phyloP scores from a whole-genome alignment of 352 stramenopile species.

The Elongisporangium undulatum region DNA sequence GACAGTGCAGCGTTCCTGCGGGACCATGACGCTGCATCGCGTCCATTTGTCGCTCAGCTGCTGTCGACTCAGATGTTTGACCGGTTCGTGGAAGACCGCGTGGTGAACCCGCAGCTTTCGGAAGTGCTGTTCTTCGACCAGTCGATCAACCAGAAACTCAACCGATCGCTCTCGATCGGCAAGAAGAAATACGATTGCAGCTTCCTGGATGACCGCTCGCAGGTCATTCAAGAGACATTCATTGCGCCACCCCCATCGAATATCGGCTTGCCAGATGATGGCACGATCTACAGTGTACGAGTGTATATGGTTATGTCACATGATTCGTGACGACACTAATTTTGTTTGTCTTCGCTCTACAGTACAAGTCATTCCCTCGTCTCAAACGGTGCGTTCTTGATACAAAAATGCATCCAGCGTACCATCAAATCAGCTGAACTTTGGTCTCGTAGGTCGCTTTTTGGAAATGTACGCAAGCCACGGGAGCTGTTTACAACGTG shows the following conservation, averaged over 20 bases:
- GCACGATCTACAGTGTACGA: conserved; percentile 69
- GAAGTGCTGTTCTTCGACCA: conserved; percentile 85
- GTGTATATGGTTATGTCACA: not conserved
- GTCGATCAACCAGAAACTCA: conserved; percentile 85
- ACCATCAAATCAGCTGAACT: not conserved
- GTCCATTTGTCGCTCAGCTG: conserved; percentile 57
- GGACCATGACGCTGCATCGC: conserved; percentile 51
- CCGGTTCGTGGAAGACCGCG: conserved; percentile 76
- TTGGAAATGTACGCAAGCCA: conserved; percentile 71
- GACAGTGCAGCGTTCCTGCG: conserved; percentile 63
- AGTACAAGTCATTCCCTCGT: conserved; percentile 79
- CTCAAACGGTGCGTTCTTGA: conserved; percentile 66
- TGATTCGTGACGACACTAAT: conserved; percentile 1
- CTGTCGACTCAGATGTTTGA: conserved; percentile 83
- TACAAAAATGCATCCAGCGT: not conserved
- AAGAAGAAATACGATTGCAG: conserved; percentile 85
- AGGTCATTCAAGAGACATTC: conserved; percentile 81
- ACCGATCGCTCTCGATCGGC: conserved; percentile 61
- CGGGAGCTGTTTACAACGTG: conserved; percentile 63
- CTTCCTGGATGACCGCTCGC: conserved; percentile 71
- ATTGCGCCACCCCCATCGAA: conserved; percentile 77
- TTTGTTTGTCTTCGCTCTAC: conserved; percentile 2
- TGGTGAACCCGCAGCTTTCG: conserved; percentile 52
- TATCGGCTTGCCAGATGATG: conserved; percentile 72
- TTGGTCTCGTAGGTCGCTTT: conserved; percentile 35